Evolutionary conservation across 306 rosid genomes (phyloP).

Genomic region (Dalbergia oliveri): DNA sequence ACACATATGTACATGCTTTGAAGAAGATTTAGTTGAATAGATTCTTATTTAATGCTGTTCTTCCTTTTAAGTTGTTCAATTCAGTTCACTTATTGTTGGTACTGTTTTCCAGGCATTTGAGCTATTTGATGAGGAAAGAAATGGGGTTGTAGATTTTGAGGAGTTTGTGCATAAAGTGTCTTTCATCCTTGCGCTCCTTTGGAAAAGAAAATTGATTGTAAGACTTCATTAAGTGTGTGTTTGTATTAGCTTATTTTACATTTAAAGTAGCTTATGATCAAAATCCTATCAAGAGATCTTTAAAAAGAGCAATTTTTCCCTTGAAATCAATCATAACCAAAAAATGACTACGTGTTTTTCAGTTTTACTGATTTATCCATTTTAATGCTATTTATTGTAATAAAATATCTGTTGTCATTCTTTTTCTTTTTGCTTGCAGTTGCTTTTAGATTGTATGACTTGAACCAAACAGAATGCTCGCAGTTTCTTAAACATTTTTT

Average conservation of each 20-base stretch:
- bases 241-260: too few relatives aligned
- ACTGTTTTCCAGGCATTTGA: constrained; percentile 63
- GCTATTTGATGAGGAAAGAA: constrained; percentile 71
- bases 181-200: constrained; percentile 76
- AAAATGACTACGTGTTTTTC: not conserved
- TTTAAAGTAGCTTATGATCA: too few relatives aligned
- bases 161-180: constrained; percentile 74
- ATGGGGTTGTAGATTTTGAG: constrained; percentile 77
- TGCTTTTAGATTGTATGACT: constrained; percentile 77
- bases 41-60: not conserved
- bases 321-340: too few relatives aligned
- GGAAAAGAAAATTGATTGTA: constrained; percentile 72
- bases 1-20: constrained; percentile 4
- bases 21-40: not conserved
- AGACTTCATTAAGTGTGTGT: constrained; percentile 39
- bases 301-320: too few relatives aligned
- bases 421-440: constrained; percentile 55
- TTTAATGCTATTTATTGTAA: constrained; percentile 16
- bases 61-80: constrained; percentile 8
- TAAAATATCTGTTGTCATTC: not conserved
- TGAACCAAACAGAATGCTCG: constrained; percentile 74
- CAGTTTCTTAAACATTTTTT: too few relatives aligned
- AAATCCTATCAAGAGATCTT: too few relatives aligned
- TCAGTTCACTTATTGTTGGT: constrained; percentile 21
- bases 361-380: not conserved